Evolutionary conservation across 345 rosid genomes (phyloP).

Genomic region (Gossypioides kirkii): DNA sequence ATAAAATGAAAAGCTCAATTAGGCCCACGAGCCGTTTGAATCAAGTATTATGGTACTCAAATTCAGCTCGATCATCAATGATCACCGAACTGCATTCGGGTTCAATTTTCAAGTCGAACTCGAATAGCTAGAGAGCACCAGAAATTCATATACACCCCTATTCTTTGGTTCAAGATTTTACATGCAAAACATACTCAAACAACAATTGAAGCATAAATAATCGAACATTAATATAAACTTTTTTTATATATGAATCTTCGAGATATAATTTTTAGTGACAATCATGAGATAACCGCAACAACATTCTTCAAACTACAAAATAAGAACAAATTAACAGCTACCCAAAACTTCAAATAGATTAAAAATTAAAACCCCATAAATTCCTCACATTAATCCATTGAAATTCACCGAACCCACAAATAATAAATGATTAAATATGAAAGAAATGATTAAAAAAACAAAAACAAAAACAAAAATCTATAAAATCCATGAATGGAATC

Average conservation of each 20-base stretch:
- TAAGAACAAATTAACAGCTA: not conserved
- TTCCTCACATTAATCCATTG: constrained; percentile 4
- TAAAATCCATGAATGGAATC: constrained; percentile 3
- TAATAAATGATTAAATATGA: not conserved
- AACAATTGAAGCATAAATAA: not conserved
- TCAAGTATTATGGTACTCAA: no score
- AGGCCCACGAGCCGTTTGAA: no score
- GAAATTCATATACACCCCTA: no score
- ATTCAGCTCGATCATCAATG: no score
- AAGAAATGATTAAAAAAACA: not conserved
- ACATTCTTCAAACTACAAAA: not conserved
- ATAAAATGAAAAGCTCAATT: no score
- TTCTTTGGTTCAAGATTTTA: not conserved
- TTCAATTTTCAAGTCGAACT: no score
- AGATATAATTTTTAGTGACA: not conserved
- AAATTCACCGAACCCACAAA: not conserved
- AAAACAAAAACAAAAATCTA: constrained; percentile 1
- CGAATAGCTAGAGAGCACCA: no score
- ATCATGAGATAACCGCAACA: not conserved
- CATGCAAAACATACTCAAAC: not conserved
- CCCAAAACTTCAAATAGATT: not conserved
- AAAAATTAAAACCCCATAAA: not conserved
- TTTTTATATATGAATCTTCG: not conserved
- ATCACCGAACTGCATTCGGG: no score
- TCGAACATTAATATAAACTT: not conserved